These are phyloP conservation scores for Barnettozyma hawaiiensis DNA, from an alignment of 1,139 yeast genomes.

Conservation along the genomic window DNA sequence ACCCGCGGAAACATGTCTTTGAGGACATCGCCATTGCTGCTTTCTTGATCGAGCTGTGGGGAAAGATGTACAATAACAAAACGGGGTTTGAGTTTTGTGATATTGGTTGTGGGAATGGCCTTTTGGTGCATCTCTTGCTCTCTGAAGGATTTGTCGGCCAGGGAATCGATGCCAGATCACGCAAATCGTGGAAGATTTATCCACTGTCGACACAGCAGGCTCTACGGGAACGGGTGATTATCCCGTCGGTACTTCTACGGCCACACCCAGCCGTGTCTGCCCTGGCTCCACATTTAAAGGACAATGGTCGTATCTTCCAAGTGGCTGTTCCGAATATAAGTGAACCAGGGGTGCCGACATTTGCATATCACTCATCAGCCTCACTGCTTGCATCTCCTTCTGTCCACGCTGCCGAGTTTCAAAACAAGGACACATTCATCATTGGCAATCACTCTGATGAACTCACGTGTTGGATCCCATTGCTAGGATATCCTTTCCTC, in stretches of 20 bases:
- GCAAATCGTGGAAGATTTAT: conserved; percentile 82
- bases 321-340: conserved; percentile 35
- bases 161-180: conserved; percentile 85
- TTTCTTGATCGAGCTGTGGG: conserved; percentile 86
- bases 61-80: conserved; percentile 42
- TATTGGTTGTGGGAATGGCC: conserved; percentile 94
- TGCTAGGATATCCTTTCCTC: conserved; percentile 78
- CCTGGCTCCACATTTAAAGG: conserved; percentile 47
- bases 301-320: conserved; percentile 58
- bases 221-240: conserved; percentile 69
- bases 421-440: conserved; percentile 58
- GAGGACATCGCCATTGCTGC: conserved; percentile 97
- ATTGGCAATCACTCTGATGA: conserved; percentile 97
- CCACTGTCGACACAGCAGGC: conserved; percentile 53
- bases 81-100: conserved; percentile 71
- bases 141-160: conserved; percentile 77
- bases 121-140: conserved; percentile 67
- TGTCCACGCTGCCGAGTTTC: conserved; percentile 65
- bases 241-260: conserved; percentile 65
- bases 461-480: conserved; percentile 91
- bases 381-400: conserved; percentile 47
- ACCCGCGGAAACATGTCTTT: conserved; percentile 92
- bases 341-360: conserved; percentile 24
- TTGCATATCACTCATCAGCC: conserved; percentile 27
- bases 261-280: conserved; percentile 59